These are phyloP conservation scores for Fraxinus anomala DNA, from an alignment of 257 asterid species.

Conservation along the genomic window DNA sequence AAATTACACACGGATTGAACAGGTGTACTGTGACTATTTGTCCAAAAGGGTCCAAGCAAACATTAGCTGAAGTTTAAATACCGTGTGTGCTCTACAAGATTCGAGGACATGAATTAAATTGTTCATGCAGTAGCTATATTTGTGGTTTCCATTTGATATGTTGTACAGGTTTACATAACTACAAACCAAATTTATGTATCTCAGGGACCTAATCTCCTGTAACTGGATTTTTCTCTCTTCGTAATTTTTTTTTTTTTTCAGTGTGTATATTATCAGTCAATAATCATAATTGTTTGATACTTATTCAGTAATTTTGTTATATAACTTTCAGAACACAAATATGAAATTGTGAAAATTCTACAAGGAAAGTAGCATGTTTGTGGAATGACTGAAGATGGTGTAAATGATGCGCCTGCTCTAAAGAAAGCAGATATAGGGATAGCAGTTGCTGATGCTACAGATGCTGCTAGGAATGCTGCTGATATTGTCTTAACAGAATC, in stretches of 20 bases:
- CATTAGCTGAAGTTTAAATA: no score
- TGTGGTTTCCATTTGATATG: no score
- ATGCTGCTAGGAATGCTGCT: constrained; percentile 40
- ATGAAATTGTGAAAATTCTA: constrained; percentile 35
- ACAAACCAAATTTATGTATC: no score
- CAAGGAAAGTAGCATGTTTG: constrained; percentile 31
- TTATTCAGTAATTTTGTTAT: constrained; percentile 2
- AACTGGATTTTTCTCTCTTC: no score
- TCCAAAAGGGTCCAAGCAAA: not conserved
- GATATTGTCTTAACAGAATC: constrained; percentile 39
- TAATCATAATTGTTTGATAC: not conserved
- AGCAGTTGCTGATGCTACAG: constrained; percentile 38
- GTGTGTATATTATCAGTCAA: no score
- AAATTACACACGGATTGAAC: not conserved
- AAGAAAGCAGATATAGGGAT: constrained; percentile 26
- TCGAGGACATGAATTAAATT: no score
- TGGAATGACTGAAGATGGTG: constrained; percentile 42
- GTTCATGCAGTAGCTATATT: no score
- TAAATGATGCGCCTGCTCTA: constrained; percentile 33
- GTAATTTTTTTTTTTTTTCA: no score
- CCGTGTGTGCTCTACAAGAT: no score
- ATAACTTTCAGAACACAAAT: constrained; percentile 30
- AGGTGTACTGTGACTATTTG: not conserved
- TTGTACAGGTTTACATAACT: no score
- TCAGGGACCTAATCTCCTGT: no score